Evolutionary conservation across 2,329 filamentous ascomycete genomes (phyloP).

Genomic region (Aspergillus viridinutans): DNA sequence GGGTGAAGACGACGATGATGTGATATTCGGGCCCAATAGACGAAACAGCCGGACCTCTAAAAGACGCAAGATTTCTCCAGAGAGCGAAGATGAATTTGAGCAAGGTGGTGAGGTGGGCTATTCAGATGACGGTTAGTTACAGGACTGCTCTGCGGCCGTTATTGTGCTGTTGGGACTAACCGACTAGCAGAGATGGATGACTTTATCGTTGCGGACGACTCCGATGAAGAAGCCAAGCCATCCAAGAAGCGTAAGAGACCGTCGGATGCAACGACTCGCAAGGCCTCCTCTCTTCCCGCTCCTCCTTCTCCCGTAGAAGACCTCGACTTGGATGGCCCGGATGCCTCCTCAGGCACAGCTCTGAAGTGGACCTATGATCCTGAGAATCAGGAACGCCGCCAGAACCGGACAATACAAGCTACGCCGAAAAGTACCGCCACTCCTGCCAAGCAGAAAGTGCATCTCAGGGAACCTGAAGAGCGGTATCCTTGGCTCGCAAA

Average conservation of each 20-base stretch:
- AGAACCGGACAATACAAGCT: conserved; percentile 42
- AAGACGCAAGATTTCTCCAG: conserved; percentile 59
- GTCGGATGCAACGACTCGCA: conserved; percentile 41
- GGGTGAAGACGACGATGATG: conserved; percentile 64
- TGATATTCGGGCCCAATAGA: conserved; percentile 59
- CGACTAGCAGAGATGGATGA: conserved; percentile 69
- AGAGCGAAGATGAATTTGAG: conserved; percentile 66
- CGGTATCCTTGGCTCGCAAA: conserved; percentile 89
- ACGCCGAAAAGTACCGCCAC: conserved; percentile 32
- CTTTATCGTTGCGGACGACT: conserved; percentile 84
- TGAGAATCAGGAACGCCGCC: conserved; percentile 50
- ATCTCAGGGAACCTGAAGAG: conserved; percentile 76
- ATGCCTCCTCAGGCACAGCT: conserved; percentile 64
- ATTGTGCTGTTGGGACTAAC: background rate
- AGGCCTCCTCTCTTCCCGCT: conserved; percentile 39
- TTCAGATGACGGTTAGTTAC: conserved; percentile 48
- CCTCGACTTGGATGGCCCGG: conserved; percentile 51
- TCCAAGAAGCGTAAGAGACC: conserved; percentile 71
- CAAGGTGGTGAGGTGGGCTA: conserved; percentile 47
- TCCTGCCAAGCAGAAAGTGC: conserved; percentile 60
- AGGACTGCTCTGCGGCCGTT: background rate
- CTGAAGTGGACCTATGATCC: conserved; percentile 77
- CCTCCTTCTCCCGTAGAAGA: conserved; percentile 54
- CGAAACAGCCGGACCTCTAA: conserved; percentile 49
- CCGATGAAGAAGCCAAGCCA: conserved; percentile 61